Evolutionary conservation across 148 eudicot species (phyloP).

Genomic region (Rhododendron ferrugineum): DNA sequence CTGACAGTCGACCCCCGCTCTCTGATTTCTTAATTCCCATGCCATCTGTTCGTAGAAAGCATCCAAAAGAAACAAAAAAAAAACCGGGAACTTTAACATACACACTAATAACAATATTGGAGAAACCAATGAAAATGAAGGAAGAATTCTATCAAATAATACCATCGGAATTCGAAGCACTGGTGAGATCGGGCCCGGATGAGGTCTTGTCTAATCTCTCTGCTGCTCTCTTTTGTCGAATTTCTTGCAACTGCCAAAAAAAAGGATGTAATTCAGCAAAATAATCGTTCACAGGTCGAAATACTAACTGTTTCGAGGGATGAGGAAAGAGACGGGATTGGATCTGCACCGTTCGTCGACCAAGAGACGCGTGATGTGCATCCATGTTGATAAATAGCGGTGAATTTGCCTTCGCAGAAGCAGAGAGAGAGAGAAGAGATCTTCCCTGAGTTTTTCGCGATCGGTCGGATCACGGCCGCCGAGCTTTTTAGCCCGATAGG

Average conservation of each 20-base stretch:
- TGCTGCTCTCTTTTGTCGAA: conserved; percentile 86
- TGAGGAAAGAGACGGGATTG: background rate
- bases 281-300: background rate
- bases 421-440: background rate
- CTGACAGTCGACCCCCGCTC: conserved; percentile 42
- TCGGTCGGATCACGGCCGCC: background rate
- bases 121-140: background rate
- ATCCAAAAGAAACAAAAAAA: background rate
- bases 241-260: conserved; percentile 60
- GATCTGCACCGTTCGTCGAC: conserved; percentile 48
- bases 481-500: background rate
- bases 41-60: conserved; percentile 25
- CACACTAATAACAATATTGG: background rate
- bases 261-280: background rate
- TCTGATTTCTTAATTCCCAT: conserved; percentile 38
- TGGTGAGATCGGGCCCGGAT: conserved; percentile 77
- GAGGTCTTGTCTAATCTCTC: conserved; percentile 73
- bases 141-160: background rate
- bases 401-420: background rate
- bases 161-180: conserved; percentile 46
- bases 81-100: background rate
- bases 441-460: conserved; percentile 1
- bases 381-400: background rate
- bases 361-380: conserved; percentile 20
- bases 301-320: background rate